Conservation (phyloP, 2,329 filamentous ascomycete genomes). For the Zasmidium angulare region DNA sequence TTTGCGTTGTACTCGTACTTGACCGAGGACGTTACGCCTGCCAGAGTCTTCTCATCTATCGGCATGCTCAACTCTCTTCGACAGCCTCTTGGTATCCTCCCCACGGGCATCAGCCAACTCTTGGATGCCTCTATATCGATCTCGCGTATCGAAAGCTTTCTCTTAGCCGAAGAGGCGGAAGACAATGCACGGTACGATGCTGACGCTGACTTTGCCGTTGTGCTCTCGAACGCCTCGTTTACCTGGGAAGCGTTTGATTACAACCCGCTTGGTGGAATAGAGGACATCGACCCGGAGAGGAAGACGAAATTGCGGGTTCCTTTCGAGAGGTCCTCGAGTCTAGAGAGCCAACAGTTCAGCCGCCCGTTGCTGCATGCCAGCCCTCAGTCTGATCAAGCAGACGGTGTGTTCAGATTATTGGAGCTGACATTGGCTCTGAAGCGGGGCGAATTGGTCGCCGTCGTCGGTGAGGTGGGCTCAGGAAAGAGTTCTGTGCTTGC, state of each 20-base stretch:
- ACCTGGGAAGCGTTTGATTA: conserved; percentile 69
- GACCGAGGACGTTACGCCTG: conserved; percentile 60
- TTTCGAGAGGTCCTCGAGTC: conserved; percentile 35
- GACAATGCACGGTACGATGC: conserved; percentile 65
- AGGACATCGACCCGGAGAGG: conserved; percentile 47
- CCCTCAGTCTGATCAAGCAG: conserved; percentile 55
- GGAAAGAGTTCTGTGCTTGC: conserved; percentile 89
- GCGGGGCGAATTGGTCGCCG: conserved; percentile 74
- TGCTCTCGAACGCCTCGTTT: conserved; percentile 71
- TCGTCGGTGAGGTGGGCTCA: conserved; percentile 81
- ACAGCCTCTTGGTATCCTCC: conserved; percentile 84
- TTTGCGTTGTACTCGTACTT: conserved; percentile 76
- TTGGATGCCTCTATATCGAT: conserved; percentile 87
- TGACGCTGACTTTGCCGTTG: conserved; percentile 58
- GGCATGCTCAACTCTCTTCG: conserved; percentile 90
- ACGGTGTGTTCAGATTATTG: conserved; percentile 70
- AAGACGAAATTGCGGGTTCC: conserved; percentile 38
- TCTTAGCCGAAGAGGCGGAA: conserved; percentile 79
- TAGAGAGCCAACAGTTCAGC: conserved; percentile 15
- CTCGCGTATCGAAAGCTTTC: conserved; percentile 81
- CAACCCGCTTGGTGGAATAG: conserved; percentile 40
- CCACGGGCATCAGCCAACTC: conserved; percentile 82
- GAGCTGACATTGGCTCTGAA: conserved; percentile 67
- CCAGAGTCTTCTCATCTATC: conserved; percentile 85
- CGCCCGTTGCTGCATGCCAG: conserved; percentile 19